Conservation (phyloP, 208 protist species). For the Angomonas deanei region DNA sequence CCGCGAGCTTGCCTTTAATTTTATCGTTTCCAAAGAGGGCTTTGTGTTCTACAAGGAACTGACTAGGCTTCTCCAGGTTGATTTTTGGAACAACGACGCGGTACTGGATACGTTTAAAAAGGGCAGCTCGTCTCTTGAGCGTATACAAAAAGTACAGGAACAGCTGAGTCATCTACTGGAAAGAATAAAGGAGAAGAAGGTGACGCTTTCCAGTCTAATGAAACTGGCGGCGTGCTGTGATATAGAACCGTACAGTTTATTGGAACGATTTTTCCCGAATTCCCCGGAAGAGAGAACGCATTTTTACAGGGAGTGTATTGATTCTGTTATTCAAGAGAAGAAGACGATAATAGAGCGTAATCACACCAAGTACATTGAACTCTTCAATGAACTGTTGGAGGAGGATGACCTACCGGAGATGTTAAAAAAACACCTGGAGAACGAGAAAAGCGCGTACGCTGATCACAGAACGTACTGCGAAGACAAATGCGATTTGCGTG, state of each 20-base stretch:
- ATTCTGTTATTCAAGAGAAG: too few relatives aligned
- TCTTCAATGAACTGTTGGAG: too few relatives aligned
- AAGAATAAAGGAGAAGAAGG: neutral
- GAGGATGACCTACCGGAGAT: too few relatives aligned
- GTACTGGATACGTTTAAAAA: neutral
- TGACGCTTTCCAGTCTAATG: neutral
- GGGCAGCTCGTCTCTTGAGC: neutral
- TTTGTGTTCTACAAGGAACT: neutral
- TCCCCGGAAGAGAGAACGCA: neutral
- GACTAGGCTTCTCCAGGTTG: neutral
- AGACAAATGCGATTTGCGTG: too few relatives aligned
- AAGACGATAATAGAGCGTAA: neutral
- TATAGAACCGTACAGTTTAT: neutral
- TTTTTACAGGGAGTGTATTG: too few relatives aligned
- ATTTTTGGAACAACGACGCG: neutral
- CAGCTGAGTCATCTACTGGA: neutral
- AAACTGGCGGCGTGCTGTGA: too few relatives aligned
- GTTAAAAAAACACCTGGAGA: too few relatives aligned
- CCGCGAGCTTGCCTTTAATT: neutral
- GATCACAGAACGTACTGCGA: too few relatives aligned
- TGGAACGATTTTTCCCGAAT: slow-evolving; percentile 1
- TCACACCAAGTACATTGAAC: too few relatives aligned
- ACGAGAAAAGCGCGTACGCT: too few relatives aligned
- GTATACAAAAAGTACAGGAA: neutral
- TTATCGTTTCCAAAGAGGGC: neutral